A percentile compares a stretch with the other conserved stretches of the same genome.
Evolutionary conservation across 352 stramenopile genomes (phyloP).

Genomic region (Pythium brachiatum): DNA sequence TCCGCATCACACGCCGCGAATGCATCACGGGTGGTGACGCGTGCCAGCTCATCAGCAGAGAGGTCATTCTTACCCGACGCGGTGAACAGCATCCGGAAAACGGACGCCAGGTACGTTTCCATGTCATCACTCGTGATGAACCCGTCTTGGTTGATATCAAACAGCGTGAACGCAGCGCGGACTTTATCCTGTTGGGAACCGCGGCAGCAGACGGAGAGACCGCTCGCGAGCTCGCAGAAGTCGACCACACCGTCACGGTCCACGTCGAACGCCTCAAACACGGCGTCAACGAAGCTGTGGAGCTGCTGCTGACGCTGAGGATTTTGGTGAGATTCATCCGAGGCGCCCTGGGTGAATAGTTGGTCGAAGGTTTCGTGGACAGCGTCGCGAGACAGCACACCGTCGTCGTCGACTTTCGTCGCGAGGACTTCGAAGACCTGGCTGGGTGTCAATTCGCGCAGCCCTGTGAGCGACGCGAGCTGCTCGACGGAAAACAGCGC

Average conservation of each 20-base stretch:
- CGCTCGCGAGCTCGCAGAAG: slow-evolving; percentile 83
- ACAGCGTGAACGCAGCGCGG: slow-evolving; percentile 76
- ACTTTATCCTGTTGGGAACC: slow-evolving; percentile 83
- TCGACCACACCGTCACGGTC: slow-evolving; percentile 80
- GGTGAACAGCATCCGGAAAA: slow-evolving; percentile 83
- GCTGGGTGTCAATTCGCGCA: slow-evolving; percentile 46
- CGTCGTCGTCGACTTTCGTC: slow-evolving; percentile 78
- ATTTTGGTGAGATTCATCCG: neutral
- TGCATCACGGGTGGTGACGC: slow-evolving; percentile 62
- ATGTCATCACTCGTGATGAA: slow-evolving; percentile 84
- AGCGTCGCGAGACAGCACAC: slow-evolving; percentile 58
- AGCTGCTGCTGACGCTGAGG: slow-evolving; percentile 31
- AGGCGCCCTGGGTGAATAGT: slow-evolving; percentile 25
- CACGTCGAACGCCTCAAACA: slow-evolving; percentile 81
- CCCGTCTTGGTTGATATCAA: slow-evolving; percentile 87
- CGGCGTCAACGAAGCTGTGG: slow-evolving; percentile 46
- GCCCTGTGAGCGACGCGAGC: slow-evolving; percentile 53
- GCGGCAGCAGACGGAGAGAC: slow-evolving; percentile 77
- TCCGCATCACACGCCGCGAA: slow-evolving; percentile 65
- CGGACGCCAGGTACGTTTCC: slow-evolving; percentile 81
- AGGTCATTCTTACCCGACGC: slow-evolving; percentile 43
- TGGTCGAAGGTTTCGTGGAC: slow-evolving; percentile 76
- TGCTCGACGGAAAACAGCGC: slow-evolving; percentile 52
- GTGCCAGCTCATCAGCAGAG: slow-evolving; percentile 67
- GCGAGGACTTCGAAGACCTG: slow-evolving; percentile 86